Conservation (phyloP, 768 basidiomycete genomes). For the Tricholoma matsutake region DNA sequence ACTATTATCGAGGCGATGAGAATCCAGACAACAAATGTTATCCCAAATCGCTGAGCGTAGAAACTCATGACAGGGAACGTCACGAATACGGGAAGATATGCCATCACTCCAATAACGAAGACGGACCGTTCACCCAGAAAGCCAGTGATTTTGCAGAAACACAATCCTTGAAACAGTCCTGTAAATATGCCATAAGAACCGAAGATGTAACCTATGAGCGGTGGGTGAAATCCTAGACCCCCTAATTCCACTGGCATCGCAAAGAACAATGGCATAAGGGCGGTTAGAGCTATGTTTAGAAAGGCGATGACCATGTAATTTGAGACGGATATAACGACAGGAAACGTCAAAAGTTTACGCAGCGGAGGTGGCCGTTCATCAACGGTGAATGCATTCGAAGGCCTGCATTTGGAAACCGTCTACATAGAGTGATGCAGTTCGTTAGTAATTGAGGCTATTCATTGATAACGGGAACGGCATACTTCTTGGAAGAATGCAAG, state of each 20-base stretch:
- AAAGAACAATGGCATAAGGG: conserved; percentile 63
- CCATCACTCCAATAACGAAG: conserved; percentile 33
- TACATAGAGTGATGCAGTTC: conserved; percentile 7
- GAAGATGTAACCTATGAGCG: conserved; percentile 58
- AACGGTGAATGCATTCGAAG: neutral
- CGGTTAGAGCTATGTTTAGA: conserved; percentile 46
- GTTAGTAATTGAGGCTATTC: neutral
- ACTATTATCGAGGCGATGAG: conserved; percentile 27
- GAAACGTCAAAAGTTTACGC: conserved; percentile 39
- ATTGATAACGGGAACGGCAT: conserved; percentile 5
- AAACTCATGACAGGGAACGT: conserved; percentile 44
- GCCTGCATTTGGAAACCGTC: conserved; percentile 20
- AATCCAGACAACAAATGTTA: conserved; percentile 34
- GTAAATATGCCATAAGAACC: conserved; percentile 35
- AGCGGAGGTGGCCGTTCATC: conserved; percentile 35
- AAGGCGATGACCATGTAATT: conserved; percentile 69
- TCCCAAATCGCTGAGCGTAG: conserved; percentile 30
- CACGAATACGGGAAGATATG: conserved; percentile 32
- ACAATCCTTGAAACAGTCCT: conserved; percentile 36
- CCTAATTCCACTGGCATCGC: conserved; percentile 65
- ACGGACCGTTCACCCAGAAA: conserved; percentile 36
- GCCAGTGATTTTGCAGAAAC: conserved; percentile 35
- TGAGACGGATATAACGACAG: conserved; percentile 57
- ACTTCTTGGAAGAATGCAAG: conserved; percentile 41
- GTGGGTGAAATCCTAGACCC: conserved; percentile 58